Evolutionary conservation across 1,284 basidiomycete genomes (phyloP), one percentile per base, ranked within the genome.

Genomic region (Ceratorhiza oryzae-sativae): DNA sequence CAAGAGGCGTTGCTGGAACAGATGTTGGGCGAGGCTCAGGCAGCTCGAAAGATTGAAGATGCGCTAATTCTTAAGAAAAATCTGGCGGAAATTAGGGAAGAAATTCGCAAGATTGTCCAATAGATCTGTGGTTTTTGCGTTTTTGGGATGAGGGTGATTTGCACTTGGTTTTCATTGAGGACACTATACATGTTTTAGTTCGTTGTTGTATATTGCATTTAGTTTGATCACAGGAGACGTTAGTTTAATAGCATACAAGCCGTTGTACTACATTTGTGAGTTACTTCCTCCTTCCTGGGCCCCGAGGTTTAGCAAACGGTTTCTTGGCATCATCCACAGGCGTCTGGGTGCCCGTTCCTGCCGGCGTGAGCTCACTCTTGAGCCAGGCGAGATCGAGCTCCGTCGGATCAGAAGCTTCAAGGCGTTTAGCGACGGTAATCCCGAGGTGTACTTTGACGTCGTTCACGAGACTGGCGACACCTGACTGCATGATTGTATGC

Each of bases 31-130:
- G 92, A 95, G 78, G 94, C 94, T 3, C 90, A 89, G 79, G 86
- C 87, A 0, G 90, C 90, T 77, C 84, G 94, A 53, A 96, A 96
- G 81, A 95, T 96, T 75, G 94, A 97, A 80, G 94, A 97, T 78
- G 89, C 89, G 20, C 90, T 90, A 80, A 91, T 89, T 2, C 82
- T 97, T 72, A 88, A 89, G 77, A 79, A 81, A 48, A 95, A 90
- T 79, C 80, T 96, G 59, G 83, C 81, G 56, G 94, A 96, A 81
- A 93, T 96, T 71, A 84, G 90, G 71, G 81, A 77, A 13, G 94
- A 95, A 82, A 95, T 96, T 74, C 88, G 88, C 75, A 87, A 85
- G 76, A 83, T 94, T 15, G 75, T 60, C 55, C 42, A 68, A 48
- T 72, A 67, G 53, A 65, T 23, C 77, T 75, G 68, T 76, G 78